These are phyloP conservation scores for Chlamydomonas applanata DNA, from an alignment of 139 green algal genomes.

Conservation along the genomic window DNA sequence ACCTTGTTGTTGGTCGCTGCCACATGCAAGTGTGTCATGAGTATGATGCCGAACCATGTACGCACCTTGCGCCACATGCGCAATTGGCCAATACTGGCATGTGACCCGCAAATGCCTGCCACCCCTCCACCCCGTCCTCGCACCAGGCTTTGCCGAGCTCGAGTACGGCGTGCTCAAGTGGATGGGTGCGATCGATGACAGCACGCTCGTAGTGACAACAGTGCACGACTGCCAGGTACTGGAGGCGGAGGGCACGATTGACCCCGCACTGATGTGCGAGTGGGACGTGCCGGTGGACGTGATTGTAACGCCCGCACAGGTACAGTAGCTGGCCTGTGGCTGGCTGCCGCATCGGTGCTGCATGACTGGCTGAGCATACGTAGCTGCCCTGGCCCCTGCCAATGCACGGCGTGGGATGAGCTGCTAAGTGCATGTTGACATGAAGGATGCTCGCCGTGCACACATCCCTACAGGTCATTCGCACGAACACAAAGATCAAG, in stretches of 20 bases:
- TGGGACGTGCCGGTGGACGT: conserved; percentile 72
- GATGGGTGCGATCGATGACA: conserved; percentile 75
- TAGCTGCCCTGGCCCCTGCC: no score
- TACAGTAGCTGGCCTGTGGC: conserved; percentile 19
- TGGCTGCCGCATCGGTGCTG: neutral
- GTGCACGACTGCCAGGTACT: conserved; percentile 67
- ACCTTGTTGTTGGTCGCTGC: no score
- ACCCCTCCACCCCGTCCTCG: neutral
- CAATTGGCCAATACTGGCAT: no score
- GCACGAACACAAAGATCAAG: conserved; percentile 28
- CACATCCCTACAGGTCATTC: conserved; percentile 43
- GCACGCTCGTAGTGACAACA: conserved; percentile 65
- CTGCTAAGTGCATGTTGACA: no score
- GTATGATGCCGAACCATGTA: no score
- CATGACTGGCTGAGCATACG: no score
- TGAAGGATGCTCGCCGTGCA: no score
- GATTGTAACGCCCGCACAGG: conserved; percentile 75
- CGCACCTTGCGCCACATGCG: no score
- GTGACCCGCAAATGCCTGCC: no score
- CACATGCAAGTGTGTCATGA: no score
- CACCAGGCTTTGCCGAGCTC: conserved; percentile 73
- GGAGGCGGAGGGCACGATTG: conserved; percentile 33
- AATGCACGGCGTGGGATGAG: no score
- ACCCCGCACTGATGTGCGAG: conserved; percentile 47
- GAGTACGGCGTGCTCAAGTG: conserved; percentile 77